Conservation (phyloP, 2,329 filamentous ascomycete genomes). For the Colletotrichum scovillei region DNA sequence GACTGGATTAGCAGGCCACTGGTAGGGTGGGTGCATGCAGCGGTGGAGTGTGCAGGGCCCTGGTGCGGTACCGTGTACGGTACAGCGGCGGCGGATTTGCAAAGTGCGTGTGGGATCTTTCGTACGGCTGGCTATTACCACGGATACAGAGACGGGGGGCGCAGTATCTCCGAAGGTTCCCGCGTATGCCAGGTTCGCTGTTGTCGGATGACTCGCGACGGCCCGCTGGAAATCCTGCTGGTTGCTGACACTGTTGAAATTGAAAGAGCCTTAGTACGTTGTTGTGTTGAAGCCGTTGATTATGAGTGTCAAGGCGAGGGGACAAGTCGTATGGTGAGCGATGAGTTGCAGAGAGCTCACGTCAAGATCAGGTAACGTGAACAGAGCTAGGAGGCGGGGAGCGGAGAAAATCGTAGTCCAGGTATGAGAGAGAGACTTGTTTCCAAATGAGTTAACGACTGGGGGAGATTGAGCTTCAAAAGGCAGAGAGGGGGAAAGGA, state of each 20-base stretch:
- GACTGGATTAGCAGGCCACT: background rate
- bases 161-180: conserved; percentile 33
- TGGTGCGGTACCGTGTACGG: background rate
- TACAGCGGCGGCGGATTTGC: background rate
- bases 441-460: background rate
- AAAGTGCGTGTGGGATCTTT: background rate
- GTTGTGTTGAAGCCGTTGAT: background rate
- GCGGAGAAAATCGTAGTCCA: background rate
- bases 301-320: background rate
- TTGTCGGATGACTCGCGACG: conserved; percentile 34
- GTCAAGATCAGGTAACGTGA: background rate
- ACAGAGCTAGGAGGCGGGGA: background rate
- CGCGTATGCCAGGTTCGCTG: conserved; percentile 17
- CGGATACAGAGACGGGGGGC: conserved; percentile 5
- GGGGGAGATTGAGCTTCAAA: background rate
- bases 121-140: conserved; percentile 9
- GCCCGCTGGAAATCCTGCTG: conserved; percentile 29
- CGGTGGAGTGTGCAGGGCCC: background rate
- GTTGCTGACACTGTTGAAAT: background rate
- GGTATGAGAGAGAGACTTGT: background rate
- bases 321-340: background rate
- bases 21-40: background rate
- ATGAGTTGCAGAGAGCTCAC: background rate
- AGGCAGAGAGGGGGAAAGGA: background rate
- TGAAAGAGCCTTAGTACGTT: background rate